Base-by-base conservation (phyloP, 2,329 filamentous ascomycete genomes). In the Arthrobotrys entomopaga region DNA sequence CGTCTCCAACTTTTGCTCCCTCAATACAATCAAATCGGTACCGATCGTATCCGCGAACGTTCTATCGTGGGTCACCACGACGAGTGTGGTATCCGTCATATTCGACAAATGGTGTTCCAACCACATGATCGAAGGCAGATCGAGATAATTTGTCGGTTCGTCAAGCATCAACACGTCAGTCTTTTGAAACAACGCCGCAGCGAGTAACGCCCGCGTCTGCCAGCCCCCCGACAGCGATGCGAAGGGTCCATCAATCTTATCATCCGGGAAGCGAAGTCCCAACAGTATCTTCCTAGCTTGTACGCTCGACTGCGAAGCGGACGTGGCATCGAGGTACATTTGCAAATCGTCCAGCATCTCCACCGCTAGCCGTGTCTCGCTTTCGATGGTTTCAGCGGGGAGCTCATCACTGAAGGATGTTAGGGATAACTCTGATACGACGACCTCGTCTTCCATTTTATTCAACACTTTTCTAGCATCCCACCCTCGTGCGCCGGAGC, bases 131-230 rank as follows among this genome's bases (percentile, higher is more conserved):
- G 91, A 91, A 0, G 93, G 85, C 0, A 96, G 83, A 79, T 96
- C 92, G 0, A 96, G 85, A 79, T 92, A 96, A 79, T 96, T 96
- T 38, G 92, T 96, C 0, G 92, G 92, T 80, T 96, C 92, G 80
- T 96, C 92, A 1, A 96, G 86, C 58, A 96, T 89, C 69, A 96
- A 84, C 1, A 96, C 87, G 77, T 96, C 91, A 0, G 89, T 87
- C 6, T 89, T 87, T 75, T 93, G 89, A 0, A 92, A 86, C 2
- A 96, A 84, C 0, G 88, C 87, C 2, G 84, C 83, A 1, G 89
- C 89, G 0, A 92, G 84, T 69, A 88, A 84, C 26, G 87, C 87
- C 8, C 90, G 86, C 87, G 91, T 92, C 73, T 85, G 86, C 90
- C 90, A 92, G 1, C 90, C 92, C 5, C 92, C 92, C 0, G 91